Evolutionary conservation across 257 asterid species (phyloP).

Genomic region (Perilla frutescens): DNA sequence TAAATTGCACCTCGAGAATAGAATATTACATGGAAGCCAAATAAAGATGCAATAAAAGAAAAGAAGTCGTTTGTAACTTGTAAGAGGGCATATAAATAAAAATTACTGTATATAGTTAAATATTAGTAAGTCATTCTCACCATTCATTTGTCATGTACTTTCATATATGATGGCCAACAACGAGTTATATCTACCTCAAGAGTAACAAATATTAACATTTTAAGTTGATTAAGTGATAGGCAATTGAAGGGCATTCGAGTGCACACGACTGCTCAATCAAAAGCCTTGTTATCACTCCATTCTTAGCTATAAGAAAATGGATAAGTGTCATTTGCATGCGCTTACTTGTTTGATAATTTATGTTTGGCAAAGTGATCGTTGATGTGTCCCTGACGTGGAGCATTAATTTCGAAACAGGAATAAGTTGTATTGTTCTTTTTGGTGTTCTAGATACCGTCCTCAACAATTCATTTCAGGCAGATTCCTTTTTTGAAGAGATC

Average conservation of each 20-base stretch:
- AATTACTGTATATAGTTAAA: background rate
- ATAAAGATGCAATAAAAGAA: too few relatives aligned
- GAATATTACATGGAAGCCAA: too few relatives aligned
- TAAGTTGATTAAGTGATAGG: constrained; percentile 89
- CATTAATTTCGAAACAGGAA: too few relatives aligned
- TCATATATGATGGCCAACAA: background rate
- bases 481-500: too few relatives aligned
- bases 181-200: background rate
- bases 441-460: too few relatives aligned
- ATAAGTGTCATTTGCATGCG: background rate
- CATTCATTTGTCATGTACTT: background rate
- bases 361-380: too few relatives aligned
- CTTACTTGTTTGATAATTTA: too few relatives aligned
- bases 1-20: background rate
- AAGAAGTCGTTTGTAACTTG: background rate
- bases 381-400: too few relatives aligned
- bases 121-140: background rate
- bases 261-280: constrained; percentile 89
- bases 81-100: background rate
- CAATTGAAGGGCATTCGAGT: constrained; percentile 93
- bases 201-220: constrained; percentile 55
- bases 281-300: constrained; percentile 70
- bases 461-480: too few relatives aligned
- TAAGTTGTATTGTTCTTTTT: too few relatives aligned
- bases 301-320: constrained; percentile 52